Conservation (phyloP, 306 rosid species). For the Casuarina glauca region DNA sequence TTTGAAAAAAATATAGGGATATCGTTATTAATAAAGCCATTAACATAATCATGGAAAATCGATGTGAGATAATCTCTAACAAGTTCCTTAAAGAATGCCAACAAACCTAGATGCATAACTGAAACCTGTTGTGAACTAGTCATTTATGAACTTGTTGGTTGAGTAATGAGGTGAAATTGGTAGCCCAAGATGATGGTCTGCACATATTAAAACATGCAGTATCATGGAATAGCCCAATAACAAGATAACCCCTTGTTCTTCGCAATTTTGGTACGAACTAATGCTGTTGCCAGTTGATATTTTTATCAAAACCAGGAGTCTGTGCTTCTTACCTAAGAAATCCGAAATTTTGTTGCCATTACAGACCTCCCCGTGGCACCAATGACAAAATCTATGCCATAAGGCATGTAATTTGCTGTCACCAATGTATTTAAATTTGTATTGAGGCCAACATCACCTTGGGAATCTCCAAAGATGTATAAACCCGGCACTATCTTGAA, state of each 20-base stretch:
- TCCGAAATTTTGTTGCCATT: background rate
- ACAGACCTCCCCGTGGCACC: conserved; percentile 3
- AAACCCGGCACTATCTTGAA: background rate
- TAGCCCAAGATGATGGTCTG: background rate
- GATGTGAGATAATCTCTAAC: no score
- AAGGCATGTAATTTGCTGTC: background rate
- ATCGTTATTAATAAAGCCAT: no score
- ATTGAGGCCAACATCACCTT: background rate
- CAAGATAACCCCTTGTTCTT: background rate
- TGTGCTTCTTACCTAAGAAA: background rate
- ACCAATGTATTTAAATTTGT: background rate
- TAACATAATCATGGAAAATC: no score
- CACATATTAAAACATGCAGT: no score
- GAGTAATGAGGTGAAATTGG: background rate
- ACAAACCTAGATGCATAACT: conserved; percentile 4
- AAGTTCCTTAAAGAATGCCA: conserved; percentile 3
- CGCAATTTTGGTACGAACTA: background rate
- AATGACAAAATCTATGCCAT: conserved; percentile 6
- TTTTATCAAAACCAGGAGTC: background rate
- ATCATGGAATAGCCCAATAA: background rate
- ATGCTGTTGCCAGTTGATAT: no score
- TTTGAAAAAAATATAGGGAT: no score
- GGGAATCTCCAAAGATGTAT: background rate
- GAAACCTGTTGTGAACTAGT: background rate
- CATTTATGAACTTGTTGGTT: background rate